These are phyloP conservation scores for Xylariomycetidae sp. DNA, from an alignment of 2,329 filamentous ascomycete species.

Conservation along the genomic window DNA sequence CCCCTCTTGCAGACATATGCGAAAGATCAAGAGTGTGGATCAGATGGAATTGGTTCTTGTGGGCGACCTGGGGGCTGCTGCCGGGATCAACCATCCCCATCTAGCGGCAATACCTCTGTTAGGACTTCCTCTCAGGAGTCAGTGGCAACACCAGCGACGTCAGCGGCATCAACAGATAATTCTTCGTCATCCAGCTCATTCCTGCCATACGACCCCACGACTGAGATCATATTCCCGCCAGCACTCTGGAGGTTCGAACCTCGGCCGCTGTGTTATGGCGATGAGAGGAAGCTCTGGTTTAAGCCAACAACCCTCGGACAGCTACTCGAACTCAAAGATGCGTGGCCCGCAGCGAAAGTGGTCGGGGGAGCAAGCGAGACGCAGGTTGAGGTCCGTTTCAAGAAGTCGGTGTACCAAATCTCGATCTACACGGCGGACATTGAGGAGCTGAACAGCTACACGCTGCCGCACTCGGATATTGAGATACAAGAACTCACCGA, in stretches of 20 bases:
- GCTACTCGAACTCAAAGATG: constrained; percentile 80
- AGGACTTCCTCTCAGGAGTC: constrained; percentile 39
- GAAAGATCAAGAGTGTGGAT: not conserved
- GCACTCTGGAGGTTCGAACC: constrained; percentile 72
- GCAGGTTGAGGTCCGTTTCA: constrained; percentile 84
- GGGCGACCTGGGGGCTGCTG: constrained; percentile 31
- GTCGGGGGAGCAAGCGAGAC: constrained; percentile 84
- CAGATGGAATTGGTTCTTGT: constrained; percentile 8
- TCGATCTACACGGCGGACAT: constrained; percentile 92
- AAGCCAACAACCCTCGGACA: constrained; percentile 78
- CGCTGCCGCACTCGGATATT: constrained; percentile 66
- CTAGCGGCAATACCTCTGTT: constrained; percentile 61
- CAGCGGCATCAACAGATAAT: constrained; percentile 38
- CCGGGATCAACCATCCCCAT: constrained; percentile 35
- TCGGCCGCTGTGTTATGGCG: constrained; percentile 76
- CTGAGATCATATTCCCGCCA: constrained; percentile 88
- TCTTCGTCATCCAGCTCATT: constrained; percentile 63
- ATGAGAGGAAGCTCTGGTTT: constrained; percentile 88
- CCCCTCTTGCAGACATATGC: no score
- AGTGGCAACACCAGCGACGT: constrained; percentile 60
- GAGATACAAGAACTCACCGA: constrained; percentile 46
- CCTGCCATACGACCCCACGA: constrained; percentile 84
- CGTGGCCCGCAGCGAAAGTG: constrained; percentile 77
- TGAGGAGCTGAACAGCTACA: constrained; percentile 71
- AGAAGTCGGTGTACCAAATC: constrained; percentile 77